Percentiles rank a stretch among this genome's conserved stretches.
Conservation (phyloP, 2,329 filamentous ascomycete genomes). For the Fusarium praegraminearum region DNA sequence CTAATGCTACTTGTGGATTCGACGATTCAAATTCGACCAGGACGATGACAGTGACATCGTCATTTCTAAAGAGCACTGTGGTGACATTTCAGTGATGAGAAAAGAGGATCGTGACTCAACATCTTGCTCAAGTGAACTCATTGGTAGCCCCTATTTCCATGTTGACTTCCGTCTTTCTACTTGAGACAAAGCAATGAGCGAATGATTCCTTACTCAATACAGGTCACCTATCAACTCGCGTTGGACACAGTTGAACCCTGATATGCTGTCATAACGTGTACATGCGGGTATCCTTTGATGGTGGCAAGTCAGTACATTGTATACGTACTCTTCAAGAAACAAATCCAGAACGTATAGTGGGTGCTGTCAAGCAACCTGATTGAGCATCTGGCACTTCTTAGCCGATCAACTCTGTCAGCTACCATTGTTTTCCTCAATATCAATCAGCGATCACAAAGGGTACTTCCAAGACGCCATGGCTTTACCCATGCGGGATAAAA, state of each 20-base stretch:
- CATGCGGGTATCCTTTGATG: constrained; percentile 34
- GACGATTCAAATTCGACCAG: constrained; percentile 14
- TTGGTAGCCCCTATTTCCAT: neutral
- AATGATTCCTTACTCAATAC: constrained; percentile 4
- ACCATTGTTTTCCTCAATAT: neutral
- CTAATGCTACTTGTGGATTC: constrained; percentile 8
- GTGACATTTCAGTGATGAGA: neutral
- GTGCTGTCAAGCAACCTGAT: neutral
- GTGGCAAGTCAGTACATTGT: neutral
- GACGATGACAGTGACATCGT: constrained; percentile 7
- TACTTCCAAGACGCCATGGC: neutral
- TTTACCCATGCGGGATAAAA: constrained; percentile 42
- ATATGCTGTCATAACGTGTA: constrained; percentile 29
- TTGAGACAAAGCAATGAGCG: neutral
- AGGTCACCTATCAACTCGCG: constrained; percentile 27
- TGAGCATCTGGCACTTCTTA: neutral
- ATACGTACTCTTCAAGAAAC: constrained; percentile 4
- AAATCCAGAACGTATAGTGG: constrained; percentile 3
- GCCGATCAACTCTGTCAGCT: neutral
- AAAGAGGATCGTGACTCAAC: neutral
- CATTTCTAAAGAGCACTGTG: neutral
- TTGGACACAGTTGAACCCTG: constrained; percentile 18
- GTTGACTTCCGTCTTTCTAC: constrained; percentile 4
- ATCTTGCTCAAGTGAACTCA: neutral
- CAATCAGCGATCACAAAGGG: neutral